Evolutionary conservation across 2,329 filamentous ascomycete genomes (phyloP).

Genomic region (Helminthosporium solani): DNA sequence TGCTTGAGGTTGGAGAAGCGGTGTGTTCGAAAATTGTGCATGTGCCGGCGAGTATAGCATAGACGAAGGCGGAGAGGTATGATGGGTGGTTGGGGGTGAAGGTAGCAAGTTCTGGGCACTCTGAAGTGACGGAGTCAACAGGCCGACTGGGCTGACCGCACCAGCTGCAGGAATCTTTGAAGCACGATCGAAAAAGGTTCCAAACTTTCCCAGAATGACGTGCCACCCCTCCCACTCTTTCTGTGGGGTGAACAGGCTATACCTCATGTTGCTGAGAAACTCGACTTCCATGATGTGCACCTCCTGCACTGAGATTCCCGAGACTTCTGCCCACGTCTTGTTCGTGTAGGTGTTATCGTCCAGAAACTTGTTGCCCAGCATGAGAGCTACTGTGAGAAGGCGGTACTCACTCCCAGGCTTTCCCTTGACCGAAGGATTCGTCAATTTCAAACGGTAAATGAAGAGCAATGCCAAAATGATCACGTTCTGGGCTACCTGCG

Average conservation of each 20-base stretch:
- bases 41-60: constrained; percentile 46
- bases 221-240: constrained; percentile 89
- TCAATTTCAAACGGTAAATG: constrained; percentile 87
- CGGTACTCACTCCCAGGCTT: constrained; percentile 92
- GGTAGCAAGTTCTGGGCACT: constrained; percentile 48
- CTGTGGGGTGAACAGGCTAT: constrained; percentile 83
- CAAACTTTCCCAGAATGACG: constrained; percentile 75
- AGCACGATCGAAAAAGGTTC: constrained; percentile 76
- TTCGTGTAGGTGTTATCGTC: constrained; percentile 99
- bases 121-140: constrained; percentile 39
- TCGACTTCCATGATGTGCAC: constrained; percentile 99
- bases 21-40: constrained; percentile 43
- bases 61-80: constrained; percentile 52
- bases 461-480: constrained; percentile 87
- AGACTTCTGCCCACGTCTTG: constrained; percentile 99
- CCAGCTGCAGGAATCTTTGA: constrained; percentile 49
- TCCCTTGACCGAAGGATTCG: constrained; percentile 85
- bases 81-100: constrained; percentile 53
- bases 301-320: constrained; percentile 86
- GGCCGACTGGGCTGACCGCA: constrained; percentile 37
- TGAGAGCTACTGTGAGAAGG: constrained; percentile 87
- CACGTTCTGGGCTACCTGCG: constrained; percentile 94
- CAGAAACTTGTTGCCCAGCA: constrained; percentile 98
- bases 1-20: constrained; percentile 42
- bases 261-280: constrained; percentile 97